These are phyloP conservation scores for Shiraia bambusicola DNA, from an alignment of 2,329 filamentous ascomycete species.

Conservation along the genomic window DNA sequence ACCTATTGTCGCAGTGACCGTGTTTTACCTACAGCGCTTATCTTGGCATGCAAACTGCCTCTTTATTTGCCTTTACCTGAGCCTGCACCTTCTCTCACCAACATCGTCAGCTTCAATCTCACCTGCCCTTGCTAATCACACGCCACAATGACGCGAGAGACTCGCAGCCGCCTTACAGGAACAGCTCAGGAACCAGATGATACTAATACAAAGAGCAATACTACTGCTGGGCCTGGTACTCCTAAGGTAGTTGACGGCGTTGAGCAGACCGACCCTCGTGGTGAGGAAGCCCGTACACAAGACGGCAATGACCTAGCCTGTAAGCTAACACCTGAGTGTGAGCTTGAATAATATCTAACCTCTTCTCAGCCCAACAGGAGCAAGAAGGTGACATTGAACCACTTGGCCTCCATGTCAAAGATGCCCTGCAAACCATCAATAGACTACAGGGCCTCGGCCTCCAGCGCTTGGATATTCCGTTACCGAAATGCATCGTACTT, in stretches of 20 bases:
- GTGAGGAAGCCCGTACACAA: slow-evolving; percentile 6
- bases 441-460: slow-evolving; percentile 70
- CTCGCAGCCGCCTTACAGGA: neutral
- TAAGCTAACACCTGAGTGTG: slow-evolving; percentile 1
- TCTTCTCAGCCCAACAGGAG: neutral
- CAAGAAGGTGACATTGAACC: slow-evolving; percentile 11
- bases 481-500: slow-evolving; percentile 79
- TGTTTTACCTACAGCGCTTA: no score
- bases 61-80: neutral
- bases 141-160: slow-evolving; percentile 8
- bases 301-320: slow-evolving; percentile 5
- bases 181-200: fast-evolving
- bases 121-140: neutral
- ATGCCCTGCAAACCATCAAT: slow-evolving; percentile 65
- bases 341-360: neutral
- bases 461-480: slow-evolving; percentile 63
- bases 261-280: neutral
- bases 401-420: slow-evolving; percentile 65
- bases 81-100: neutral
- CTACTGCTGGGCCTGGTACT: neutral
- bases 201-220: slow-evolving; percentile 4
- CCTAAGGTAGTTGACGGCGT: no score
- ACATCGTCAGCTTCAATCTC: neutral
- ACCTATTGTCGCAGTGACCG: no score
- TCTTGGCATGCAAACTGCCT: no score